A percentile compares a stretch with the other conserved stretches of the same genome.
Conservation (phyloP, 2,329 filamentous ascomycete species). For the Penicillium italicum region DNA sequence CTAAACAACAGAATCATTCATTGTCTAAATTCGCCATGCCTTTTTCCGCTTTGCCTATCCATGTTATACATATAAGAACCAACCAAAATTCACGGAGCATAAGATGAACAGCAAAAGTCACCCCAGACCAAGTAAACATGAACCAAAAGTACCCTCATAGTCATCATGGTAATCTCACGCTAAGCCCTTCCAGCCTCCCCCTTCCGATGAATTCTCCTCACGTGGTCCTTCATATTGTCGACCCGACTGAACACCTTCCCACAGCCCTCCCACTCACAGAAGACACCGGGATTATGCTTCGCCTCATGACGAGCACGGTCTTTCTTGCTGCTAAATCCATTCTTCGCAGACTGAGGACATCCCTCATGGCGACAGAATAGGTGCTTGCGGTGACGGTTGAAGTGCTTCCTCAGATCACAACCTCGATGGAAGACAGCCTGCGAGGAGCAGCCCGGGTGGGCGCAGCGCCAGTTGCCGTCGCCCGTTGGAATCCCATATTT, state of each 20-base stretch:
- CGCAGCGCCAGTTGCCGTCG: conserved; percentile 54
- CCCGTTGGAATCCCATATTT: conserved; percentile 32
- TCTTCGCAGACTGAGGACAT: conserved; percentile 55
- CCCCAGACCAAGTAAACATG: neutral
- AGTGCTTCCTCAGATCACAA: conserved; percentile 61
- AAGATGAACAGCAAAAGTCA: neutral
- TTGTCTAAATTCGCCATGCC: neutral
- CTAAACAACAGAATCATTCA: neutral
- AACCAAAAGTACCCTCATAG: neutral
- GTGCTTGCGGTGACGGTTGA: conserved; percentile 59
- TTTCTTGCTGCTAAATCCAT: conserved; percentile 62
- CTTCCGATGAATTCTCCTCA: conserved; percentile 42
- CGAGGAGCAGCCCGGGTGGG: conserved; percentile 58
- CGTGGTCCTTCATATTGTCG: conserved; percentile 58
- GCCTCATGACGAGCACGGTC: conserved; percentile 60
- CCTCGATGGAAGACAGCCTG: conserved; percentile 56
- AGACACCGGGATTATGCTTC: conserved; percentile 59
- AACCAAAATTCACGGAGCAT: neutral
- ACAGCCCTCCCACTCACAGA: conserved; percentile 58
- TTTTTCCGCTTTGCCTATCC: neutral
- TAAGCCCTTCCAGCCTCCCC: neutral
- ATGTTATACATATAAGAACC: neutral
- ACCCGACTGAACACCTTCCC: conserved; percentile 58
- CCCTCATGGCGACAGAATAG: conserved; percentile 59
- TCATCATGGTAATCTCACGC: neutral